Evolutionary conservation across 768 basidiomycete species (phyloP).

Genomic region (Rhodotorula taiwanensis): DNA sequence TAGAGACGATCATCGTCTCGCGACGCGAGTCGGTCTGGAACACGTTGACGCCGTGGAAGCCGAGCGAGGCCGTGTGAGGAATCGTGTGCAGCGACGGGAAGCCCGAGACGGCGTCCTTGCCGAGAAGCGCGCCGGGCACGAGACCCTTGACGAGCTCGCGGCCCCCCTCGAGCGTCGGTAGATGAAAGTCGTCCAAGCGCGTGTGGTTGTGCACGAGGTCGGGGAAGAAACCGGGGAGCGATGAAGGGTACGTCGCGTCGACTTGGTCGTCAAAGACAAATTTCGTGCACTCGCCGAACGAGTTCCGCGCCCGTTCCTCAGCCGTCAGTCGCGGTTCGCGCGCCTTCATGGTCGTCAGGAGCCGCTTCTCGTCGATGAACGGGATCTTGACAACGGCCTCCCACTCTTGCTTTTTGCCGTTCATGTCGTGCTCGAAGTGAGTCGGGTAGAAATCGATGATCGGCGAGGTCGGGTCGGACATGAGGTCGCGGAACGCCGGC

Average conservation of each 20-base stretch:
- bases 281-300: conserved; percentile 68
- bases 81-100: conserved; percentile 93
- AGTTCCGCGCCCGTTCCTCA: conserved; percentile 70
- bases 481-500: conserved; percentile 75
- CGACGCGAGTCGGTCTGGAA: conserved; percentile 84
- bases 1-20: conserved; percentile 85
- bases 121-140: conserved; percentile 78
- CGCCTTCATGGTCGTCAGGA: conserved; percentile 70
- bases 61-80: conserved; percentile 66
- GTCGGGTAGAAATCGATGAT: conserved; percentile 91
- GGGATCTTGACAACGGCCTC: conserved; percentile 98
- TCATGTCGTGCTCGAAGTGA: conserved; percentile 86
- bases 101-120: conserved; percentile 77
- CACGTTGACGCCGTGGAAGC: conserved; percentile 83
- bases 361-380: conserved; percentile 75
- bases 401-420: conserved; percentile 98
- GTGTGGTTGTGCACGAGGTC: conserved; percentile 72
- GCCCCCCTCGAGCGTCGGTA: conserved; percentile 69
- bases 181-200: conserved; percentile 70
- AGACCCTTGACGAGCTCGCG: conserved; percentile 79
- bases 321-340: conserved; percentile 50
- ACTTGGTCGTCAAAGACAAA: conserved; percentile 64
- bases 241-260: conserved; percentile 68
- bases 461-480: conserved; percentile 73
- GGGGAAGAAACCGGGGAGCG: conserved; percentile 91